phyloP scores from a whole-genome alignment of 805 yeast genomes.

The Schwanniomyces yamadae region DNA sequence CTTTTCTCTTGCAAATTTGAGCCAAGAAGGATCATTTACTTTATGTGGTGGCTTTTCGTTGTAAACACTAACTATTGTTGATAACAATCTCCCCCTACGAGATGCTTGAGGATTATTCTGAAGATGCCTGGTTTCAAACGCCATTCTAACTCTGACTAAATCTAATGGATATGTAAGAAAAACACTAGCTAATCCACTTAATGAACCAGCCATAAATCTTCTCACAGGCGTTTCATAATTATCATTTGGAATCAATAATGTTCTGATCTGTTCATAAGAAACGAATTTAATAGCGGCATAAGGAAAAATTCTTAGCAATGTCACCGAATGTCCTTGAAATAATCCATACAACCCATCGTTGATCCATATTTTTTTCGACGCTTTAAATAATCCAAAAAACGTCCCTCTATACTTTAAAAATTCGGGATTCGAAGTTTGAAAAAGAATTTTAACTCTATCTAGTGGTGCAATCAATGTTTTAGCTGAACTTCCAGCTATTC shows the following conservation, averaged over 20 bases:
- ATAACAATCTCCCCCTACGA: constrained; percentile 30
- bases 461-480: constrained; percentile 93
- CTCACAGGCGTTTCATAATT: constrained; percentile 76
- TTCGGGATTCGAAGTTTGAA: constrained; percentile 93
- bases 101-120: constrained; percentile 19
- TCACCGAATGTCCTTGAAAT: constrained; percentile 94
- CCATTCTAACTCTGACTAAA: constrained; percentile 84
- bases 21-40: constrained; percentile 36
- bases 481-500: constrained; percentile 94
- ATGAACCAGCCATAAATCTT: constrained; percentile 82
- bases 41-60: constrained; percentile 37
- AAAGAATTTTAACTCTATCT: constrained; percentile 90
- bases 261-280: constrained; percentile 89
- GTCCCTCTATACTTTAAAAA: constrained; percentile 80
- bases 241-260: constrained; percentile 72
- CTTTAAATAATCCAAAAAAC: constrained; percentile 69
- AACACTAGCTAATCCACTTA: constrained; percentile 86
- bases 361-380: constrained; percentile 63
- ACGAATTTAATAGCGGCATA: constrained; percentile 97
- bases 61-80: constrained; percentile 32
- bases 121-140: constrained; percentile 66
- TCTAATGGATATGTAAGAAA: constrained; percentile 91
- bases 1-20: constrained; percentile 31
- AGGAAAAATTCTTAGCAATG: constrained; percentile 87
- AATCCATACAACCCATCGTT: constrained; percentile 78